Base-by-base conservation (phyloP, 257 asterid genomes). In the Marsdenia floribunda region DNA sequence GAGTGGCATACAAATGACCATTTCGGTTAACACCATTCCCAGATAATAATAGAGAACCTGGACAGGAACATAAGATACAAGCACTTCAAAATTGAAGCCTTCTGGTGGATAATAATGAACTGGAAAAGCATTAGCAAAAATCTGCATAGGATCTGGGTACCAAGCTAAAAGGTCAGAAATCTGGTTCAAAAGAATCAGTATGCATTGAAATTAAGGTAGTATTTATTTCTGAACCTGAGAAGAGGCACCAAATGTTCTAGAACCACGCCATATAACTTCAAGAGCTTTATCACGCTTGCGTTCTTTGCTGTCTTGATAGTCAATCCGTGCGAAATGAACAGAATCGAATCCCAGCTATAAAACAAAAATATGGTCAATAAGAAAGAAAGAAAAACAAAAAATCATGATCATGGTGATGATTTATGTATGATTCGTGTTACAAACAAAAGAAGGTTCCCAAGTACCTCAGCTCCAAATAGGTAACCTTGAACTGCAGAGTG, bases 401-500 rank as follows among this genome's bases (percentile, higher is more conserved):
- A 65, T 49, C 61, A 70, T 49, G 16, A 53, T 67, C 29, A 15
- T 38, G n/a, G 26, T 38, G n/a, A 65, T 19, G 29, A 18, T 35
- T 64, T 11, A 6, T 29, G 11, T 29, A 13, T 22, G 3, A 14
- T 35, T 53, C 58, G 2, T 24, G 57, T 68, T 3, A 3, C 40
- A 49, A 69, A 12, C 40, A 69, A 46, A 46, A 49, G 58, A n/a
- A 14, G 11, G 38, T 60, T 37, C 15, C 22, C 52, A 73, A 44
- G 18, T 79, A 92, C 98, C 92, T 89, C 97, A 0, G 85, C 88
- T 42, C 96, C 93, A 26, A 93, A 82, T 65, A 93, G 88, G 80
- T 93, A 93, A 68, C 89, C 98, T 80, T 91, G 91, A 80, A 93
- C 98, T 16, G 97, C 96, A 37, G 98, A 92, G 80, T 92, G 98